phyloP scores from a whole-genome alignment of 495 filamentous ascomycete genomes.

The Aspergillus sparsus region DNA sequence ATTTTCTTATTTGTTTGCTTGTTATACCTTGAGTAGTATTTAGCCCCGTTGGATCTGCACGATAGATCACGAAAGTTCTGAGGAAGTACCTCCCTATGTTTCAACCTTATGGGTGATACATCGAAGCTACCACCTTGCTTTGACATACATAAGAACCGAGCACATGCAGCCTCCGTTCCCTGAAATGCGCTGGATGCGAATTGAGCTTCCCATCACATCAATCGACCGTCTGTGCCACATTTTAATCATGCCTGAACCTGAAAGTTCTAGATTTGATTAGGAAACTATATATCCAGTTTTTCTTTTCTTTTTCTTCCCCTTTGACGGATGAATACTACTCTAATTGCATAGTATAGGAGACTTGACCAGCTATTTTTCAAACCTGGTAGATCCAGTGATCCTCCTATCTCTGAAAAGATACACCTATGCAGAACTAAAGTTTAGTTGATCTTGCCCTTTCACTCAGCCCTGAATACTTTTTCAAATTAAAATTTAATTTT shows the following conservation, averaged over 20 bases:
- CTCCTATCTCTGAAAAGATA: no score
- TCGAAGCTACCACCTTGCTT: background rate
- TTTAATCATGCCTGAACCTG: background rate
- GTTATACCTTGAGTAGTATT: background rate
- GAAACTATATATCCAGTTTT: no score
- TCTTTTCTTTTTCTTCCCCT: no score
- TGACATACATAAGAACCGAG: background rate
- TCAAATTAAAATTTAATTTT: no score
- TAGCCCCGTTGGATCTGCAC: background rate
- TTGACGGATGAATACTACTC: no score
- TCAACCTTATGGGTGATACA: background rate
- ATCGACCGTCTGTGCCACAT: background rate
- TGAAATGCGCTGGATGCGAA: background rate
- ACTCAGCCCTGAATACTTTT: no score
- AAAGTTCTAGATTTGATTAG: background rate
- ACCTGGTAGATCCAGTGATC: no score
- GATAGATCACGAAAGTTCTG: slow-evolving; percentile 10
- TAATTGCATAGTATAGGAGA: no score
- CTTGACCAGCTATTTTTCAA: no score
- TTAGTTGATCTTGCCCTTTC: no score
- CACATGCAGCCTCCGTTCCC: background rate
- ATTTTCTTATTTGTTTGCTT: background rate
- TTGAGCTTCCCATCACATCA: background rate
- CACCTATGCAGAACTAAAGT: no score
- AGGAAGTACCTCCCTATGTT: background rate